A percentile compares a stretch with the other conserved stretches of the same genome.
Evolutionary conservation across 305 asterid genomes (phyloP).

Genomic region (Ilex paraguariensis): DNA sequence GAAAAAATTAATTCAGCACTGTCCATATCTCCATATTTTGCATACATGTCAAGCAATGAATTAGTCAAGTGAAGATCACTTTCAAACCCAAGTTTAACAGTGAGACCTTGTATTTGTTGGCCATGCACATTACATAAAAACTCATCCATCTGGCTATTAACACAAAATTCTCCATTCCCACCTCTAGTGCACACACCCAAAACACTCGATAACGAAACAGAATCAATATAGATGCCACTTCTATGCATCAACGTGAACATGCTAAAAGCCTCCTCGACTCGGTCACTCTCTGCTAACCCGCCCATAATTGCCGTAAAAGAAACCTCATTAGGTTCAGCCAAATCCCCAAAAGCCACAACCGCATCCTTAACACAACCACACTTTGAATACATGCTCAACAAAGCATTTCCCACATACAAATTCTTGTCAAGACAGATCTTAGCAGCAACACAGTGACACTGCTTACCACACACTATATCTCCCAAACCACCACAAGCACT

Average conservation of each 20-base stretch:
- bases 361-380: constrained; percentile 46
- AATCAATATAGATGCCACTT: constrained; percentile 40
- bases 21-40: constrained; percentile 55
- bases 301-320: constrained; percentile 80
- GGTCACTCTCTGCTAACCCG: constrained; percentile 52
- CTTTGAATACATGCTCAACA: constrained; percentile 75
- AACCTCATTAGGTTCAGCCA: constrained; percentile 72
- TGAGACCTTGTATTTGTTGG: constrained; percentile 61
- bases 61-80: constrained; percentile 53
- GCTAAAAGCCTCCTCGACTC: constrained; percentile 57
- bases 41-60: constrained; percentile 76
- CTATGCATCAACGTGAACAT: constrained; percentile 66
- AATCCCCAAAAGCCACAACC: constrained; percentile 40
- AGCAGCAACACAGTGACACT: constrained; percentile 61
- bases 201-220: constrained; percentile 60
- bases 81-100: constrained; percentile 50
- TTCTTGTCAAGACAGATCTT: constrained; percentile 60
- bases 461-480: constrained; percentile 46
- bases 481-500: constrained; percentile 70
- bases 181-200: constrained; percentile 57
- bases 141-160: constrained; percentile 20
- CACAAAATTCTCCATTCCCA: constrained; percentile 26
- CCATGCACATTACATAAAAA: constrained; percentile 27
- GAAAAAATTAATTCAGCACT: constrained; percentile 52
- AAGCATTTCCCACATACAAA: constrained; percentile 63